Evolutionary conservation across 305 asterid species (phyloP), one percentile per base, ranked within the genome.

Genomic region (Plantago rigida): DNA sequence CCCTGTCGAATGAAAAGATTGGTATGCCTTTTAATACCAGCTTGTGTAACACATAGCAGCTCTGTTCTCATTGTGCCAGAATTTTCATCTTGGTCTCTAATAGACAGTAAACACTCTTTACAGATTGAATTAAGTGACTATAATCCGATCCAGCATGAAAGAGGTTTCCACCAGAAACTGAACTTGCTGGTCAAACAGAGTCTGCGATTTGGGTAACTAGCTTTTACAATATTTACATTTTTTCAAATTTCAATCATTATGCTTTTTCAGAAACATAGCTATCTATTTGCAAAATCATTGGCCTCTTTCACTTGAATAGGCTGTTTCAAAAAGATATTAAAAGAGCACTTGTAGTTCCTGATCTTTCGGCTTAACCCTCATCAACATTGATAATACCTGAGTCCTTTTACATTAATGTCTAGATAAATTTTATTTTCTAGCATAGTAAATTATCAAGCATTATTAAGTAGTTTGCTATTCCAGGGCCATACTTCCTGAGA

Each of bases 151-250:
- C 86, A 79, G 75, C 86, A 89, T 42, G 86, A 89, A 66, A 81
- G 95, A 80, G 97, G 97, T 60, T 86, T 92, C 74, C 99, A 92
- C 70, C 82, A 79, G 71, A 82, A 81, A 59, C 79, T 92, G 61
- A 86, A 86, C 87, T 66, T 73, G 74, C 95, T 92, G 61, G 93
- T 89, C 22, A 89, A 92, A 78, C 87, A 83, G 80, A 92, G 99
- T 79, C 87, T 89, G 51, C 94, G 81, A 60, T 74, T 79, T 53
- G 94, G 99, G 99, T 92, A 83, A 77, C 42, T 56, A 57, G 70
- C 65, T 70, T 60, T 69, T 9, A 24, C 62, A n/a, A 51, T 57
- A 62, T 63, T 59, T 34, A 51, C 24, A 17, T 28, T 52, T 2
- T 22, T 22, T 22, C 1, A 22, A 22, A 22, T 48, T 47, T 42